Conservation (phyloP, 306 rosid genomes). For the Styphnolobium japonicum region DNA sequence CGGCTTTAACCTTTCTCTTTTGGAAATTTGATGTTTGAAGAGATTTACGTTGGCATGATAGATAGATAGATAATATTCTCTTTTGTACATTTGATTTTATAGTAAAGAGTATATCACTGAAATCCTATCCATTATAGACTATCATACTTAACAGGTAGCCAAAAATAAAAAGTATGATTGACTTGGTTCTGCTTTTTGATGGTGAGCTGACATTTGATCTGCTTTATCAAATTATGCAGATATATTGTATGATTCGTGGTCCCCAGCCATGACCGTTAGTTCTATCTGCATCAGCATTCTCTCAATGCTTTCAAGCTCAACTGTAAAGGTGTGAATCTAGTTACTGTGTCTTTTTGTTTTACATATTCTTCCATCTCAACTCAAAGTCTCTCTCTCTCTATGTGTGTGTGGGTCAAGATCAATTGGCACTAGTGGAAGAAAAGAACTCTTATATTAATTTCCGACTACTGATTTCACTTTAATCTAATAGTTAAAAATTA, state of each 20-base stretch:
- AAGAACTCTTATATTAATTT: too few relatives aligned
- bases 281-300: constrained; percentile 78
- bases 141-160: neutral
- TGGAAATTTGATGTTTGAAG: neutral
- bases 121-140: neutral
- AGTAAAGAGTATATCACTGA: neutral
- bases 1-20: neutral
- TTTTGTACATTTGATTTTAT: neutral
- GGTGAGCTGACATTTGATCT: constrained; percentile 21
- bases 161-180: neutral
- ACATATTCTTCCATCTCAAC: neutral
- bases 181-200: neutral
- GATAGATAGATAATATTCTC: neutral
- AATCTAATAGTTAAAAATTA: too few relatives aligned
- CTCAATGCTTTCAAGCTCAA: constrained; percentile 78
- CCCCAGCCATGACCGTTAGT: constrained; percentile 82
- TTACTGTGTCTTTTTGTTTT: constrained; percentile 20
- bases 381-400: too few relatives aligned
- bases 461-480: too few relatives aligned
- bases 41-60: constrained; percentile 18
- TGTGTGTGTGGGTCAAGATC: too few relatives aligned
- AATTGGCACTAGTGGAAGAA: too few relatives aligned
- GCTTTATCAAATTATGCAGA: constrained; percentile 41
- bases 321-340: constrained; percentile 47
- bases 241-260: constrained; percentile 76